Conservation (phyloP, 2,329 filamentous ascomycete genomes). For the Neurospora sp. region DNA sequence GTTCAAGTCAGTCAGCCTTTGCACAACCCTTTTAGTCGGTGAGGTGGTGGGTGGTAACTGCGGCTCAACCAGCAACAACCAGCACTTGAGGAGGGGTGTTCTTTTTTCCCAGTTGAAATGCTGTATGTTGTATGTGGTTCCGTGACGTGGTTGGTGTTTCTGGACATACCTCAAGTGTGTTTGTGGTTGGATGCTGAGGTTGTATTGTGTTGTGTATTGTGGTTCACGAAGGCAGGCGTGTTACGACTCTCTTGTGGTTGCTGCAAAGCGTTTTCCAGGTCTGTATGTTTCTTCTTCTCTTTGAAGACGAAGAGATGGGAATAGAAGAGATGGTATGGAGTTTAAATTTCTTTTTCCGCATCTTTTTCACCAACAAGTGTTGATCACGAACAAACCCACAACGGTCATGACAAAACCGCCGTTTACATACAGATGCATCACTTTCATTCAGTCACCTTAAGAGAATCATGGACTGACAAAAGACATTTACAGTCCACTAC, state of each 20-base stretch:
- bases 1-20: not conserved
- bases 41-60: not conserved
- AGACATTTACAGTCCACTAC: not conserved
- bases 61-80: not conserved
- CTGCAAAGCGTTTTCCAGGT: not conserved
- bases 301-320: not conserved
- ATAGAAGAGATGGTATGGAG: not conserved
- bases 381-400: not conserved
- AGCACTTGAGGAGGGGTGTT: not conserved
- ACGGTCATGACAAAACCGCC: not conserved
- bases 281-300: not conserved
- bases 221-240: not conserved
- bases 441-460: not conserved
- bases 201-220: not conserved
- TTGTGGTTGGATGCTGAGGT: slow-evolving; percentile 1
- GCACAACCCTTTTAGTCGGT: not conserved
- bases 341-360: not conserved
- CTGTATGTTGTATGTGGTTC: not conserved
- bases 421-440: not conserved
- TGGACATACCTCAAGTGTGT: not conserved
- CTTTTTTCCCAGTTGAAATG: not conserved
- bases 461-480: not conserved
- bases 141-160: not conserved
- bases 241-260: not conserved
- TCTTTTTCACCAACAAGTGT: not conserved